Evolutionary conservation across 345 rosid genomes (phyloP), one percentile per base, ranked within the genome.

Genomic region (Euphorbia peplus): DNA sequence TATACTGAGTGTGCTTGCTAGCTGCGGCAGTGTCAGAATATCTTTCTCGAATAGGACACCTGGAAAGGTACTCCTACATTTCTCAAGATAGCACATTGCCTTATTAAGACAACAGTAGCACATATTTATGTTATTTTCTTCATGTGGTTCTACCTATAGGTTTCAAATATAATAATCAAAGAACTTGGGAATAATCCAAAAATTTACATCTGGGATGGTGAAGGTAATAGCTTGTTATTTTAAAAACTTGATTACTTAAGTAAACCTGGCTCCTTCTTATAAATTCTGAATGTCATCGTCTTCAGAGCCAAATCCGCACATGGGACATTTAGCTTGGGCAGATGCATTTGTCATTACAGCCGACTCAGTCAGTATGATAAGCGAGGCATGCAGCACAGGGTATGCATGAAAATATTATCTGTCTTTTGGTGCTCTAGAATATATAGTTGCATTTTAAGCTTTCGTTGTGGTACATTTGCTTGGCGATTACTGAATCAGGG

Each of bases 301-400:
- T 85, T 55, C 86, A 95, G 97, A 88, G 69, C 96, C 99, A 70
- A 81, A 90, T 81, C 96, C 97, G 3, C 87, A 90, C 30, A 84
- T 85, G 90, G 98, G 98, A 44, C 90, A 95, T 82, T 80, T 91
- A 80, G 99, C 99, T 57, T 95, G 99, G 99, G 99, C 91, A 19
- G 97, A 91, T 88, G 93, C 99, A 63, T 95, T 95, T 81, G 87
- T 95, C 66, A 78, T 95, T 69, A 88, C 98, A 16, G 96, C 99
- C 35, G 99, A 91, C 84, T 95, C 99, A 58, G 88, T 95, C 75
- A 91, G 97, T 72, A 75, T 84, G 80, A 84, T 95, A 70, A 95
- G 99, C 41, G 99, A 95, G 80, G 96, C 89, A 64, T 91, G 98
- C 86, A 95, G 96, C 78, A 95, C 98, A 0, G 99, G 99, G 98